phyloP scores from a whole-genome alignment of 768 basidiomycete genomes.

The Suillus sp. region DNA sequence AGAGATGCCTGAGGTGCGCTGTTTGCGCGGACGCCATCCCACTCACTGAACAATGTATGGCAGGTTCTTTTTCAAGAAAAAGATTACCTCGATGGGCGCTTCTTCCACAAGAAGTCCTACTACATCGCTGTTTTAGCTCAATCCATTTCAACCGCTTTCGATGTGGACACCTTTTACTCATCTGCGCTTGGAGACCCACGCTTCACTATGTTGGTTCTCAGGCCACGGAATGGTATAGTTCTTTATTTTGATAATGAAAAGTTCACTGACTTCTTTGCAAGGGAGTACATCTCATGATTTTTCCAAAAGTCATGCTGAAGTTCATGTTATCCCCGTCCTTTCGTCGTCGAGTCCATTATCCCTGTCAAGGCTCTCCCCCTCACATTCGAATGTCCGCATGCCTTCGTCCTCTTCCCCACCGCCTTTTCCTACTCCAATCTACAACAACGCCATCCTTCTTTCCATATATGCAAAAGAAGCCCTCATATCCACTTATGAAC shows the following conservation, averaged over 20 bases:
- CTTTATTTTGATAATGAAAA: slow-evolving; percentile 31
- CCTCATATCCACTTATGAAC: slow-evolving; percentile 47
- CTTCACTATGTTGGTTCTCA: slow-evolving; percentile 63
- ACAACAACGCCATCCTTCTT: slow-evolving; percentile 73
- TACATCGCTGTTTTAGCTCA: slow-evolving; percentile 82
- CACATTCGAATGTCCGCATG: slow-evolving; percentile 66
- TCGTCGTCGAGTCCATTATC: slow-evolving; percentile 63
- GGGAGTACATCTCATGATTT: slow-evolving; percentile 59
- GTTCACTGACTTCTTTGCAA: slow-evolving; percentile 30
- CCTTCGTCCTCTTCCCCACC: slow-evolving; percentile 33
- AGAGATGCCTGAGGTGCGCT: slow-evolving; percentile 82
- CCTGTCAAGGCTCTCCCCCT: slow-evolving; percentile 69
- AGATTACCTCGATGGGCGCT: slow-evolving; percentile 86
- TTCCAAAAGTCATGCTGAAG: slow-evolving; percentile 65
- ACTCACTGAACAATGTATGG: slow-evolving; percentile 7
- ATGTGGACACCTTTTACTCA: slow-evolving; percentile 63
- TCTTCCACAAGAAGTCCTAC: slow-evolving; percentile 90
- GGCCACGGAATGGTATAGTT: slow-evolving; percentile 50
- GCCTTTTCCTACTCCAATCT: slow-evolving; percentile 66
- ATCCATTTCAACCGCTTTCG: slow-evolving; percentile 49
- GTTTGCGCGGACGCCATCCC: not conserved
- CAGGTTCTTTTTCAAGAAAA: slow-evolving; percentile 92
- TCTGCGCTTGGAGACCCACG: slow-evolving; percentile 64
- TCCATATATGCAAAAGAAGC: slow-evolving; percentile 40
- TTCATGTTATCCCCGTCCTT: slow-evolving; percentile 75